A percentile compares a stretch with the other conserved stretches of the same genome.
These are phyloP conservation scores for Paramecium sonneborni DNA, from an alignment of 73 alveolate species.

Conservation along the genomic window DNA sequence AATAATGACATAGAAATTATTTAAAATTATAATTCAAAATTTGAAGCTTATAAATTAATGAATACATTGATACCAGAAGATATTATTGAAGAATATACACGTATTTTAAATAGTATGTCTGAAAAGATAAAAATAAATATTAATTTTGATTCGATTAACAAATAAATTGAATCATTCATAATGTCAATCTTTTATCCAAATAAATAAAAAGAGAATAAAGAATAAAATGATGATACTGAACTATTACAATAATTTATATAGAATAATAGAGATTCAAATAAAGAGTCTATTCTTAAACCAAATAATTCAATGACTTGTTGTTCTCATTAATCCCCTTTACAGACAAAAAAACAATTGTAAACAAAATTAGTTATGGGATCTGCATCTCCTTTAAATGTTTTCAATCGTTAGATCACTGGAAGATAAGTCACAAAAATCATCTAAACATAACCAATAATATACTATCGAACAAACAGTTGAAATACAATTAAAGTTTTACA, in stretches of 20 bases:
- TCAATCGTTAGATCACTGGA: not conserved
- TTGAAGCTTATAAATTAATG: not conserved
- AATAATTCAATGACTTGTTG: not conserved
- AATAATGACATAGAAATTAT: not conserved
- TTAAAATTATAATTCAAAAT: slow-evolving; percentile 1
- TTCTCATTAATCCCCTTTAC: not conserved
- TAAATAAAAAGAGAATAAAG: not conserved
- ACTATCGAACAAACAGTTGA: slow-evolving; percentile 29
- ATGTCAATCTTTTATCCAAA: not conserved
- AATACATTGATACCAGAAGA: not conserved
- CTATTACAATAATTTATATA: not conserved
- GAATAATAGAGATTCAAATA: not conserved
- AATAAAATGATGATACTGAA: not conserved
- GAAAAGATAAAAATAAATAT: not conserved
- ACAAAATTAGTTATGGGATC: not conserved
- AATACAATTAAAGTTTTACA: not conserved
- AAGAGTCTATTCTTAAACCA: not conserved
- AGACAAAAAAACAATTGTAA: not conserved
- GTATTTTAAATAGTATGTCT: not conserved
- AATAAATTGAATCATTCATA: not conserved
- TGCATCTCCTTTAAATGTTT: slow-evolving; percentile 26
- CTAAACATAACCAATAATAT: not conserved
- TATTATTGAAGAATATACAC: not conserved
- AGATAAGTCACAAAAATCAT: not conserved
- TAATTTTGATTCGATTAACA: not conserved